Evolutionary conservation across 1,284 basidiomycete genomes (phyloP).

Genomic region (Rhodotorula sp.): DNA sequence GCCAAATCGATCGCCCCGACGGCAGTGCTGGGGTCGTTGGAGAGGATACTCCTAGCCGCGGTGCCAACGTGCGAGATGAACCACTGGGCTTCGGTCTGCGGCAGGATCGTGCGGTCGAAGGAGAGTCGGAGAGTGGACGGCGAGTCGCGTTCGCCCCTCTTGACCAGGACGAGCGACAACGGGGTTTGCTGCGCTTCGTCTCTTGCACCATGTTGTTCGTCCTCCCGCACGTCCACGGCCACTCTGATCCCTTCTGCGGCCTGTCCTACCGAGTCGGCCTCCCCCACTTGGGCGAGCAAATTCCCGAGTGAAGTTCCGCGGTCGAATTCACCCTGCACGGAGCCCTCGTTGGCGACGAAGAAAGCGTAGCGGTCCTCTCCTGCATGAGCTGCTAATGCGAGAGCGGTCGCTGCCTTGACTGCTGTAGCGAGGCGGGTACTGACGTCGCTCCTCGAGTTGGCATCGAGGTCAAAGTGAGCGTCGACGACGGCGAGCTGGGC

Average conservation of each 20-base stretch:
- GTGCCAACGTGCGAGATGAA: conserved; percentile 26
- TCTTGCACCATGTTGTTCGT: background rate
- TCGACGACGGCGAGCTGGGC: background rate
- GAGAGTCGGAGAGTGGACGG: conserved; percentile 10
- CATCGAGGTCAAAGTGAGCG: background rate
- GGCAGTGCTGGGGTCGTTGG: too few relatives aligned
- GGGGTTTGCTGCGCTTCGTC: background rate
- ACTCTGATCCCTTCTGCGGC: background rate
- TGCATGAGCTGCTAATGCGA: conserved; percentile 26
- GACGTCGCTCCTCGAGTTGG: background rate
- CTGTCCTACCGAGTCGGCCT: background rate
- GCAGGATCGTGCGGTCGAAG: conserved; percentile 21
- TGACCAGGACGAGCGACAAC: conserved; percentile 1
- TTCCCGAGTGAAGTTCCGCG: background rate
- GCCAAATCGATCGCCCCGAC: conserved; percentile 13
- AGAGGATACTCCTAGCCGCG: background rate
- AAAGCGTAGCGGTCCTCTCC: conserved; percentile 29
- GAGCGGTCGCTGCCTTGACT: conserved; percentile 19
- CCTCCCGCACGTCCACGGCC: too few relatives aligned
- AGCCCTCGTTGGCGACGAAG: background rate
- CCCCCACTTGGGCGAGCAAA: conserved; percentile 5
- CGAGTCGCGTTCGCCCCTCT: background rate
- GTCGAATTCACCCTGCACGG: conserved; percentile 14
- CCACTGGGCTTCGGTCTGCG: conserved; percentile 32
- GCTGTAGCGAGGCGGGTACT: background rate